Evolutionary conservation across 1,284 basidiomycete genomes (phyloP), one percentile per base, ranked within the genome.

Genomic region (Pseudozyma sp.): DNA sequence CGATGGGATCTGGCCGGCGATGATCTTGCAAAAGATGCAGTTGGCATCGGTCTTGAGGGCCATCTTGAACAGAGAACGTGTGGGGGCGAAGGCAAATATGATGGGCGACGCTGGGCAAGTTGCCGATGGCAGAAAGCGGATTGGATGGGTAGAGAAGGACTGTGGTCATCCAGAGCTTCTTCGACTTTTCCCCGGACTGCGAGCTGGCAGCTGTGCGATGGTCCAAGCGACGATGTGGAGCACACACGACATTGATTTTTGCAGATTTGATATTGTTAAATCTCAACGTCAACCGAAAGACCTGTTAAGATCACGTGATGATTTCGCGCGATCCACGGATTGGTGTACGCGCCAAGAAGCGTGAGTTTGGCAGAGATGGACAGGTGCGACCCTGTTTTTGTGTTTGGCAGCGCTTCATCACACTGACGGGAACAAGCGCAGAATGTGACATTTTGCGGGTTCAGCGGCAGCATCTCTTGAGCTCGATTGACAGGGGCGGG

Each of bases 21-120:
- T 82, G 78, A 86, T 86, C 80, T 86, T 86, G 84, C 86, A 86
- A 64, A 86, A 86, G 68, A 86, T 79, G 75, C 85, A 85, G 68
- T 81, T 78, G 34, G 75, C 67, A 34, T 80, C 78, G 51, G 61
- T 46, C 57, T 68, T 68, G 54, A 72, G 62, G 45, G 77, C 77
- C 78, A 80, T 80, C 48, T 68, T 80, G 64, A 59, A 73, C 47
- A 68, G 62, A 37, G 64, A 37, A 6, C 60, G 51, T 6, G 78
- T 78, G 37, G 73, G 64, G 34, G 70, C 68, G 43, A 79, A 65
- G 54, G 64, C 61, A 54, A 65, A 57, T 58, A 80, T 78, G 63
- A 44, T 80, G 70, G 57, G 64, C 62, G 45, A 67, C 7, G 48
- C 8, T n/a, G 30, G n/a, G 44, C 6, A 24, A 49, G 6, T 17